Evolutionary conservation across 2,329 filamentous ascomycete genomes (phyloP).

Genomic region (Trichothecium sympodiale): DNA sequence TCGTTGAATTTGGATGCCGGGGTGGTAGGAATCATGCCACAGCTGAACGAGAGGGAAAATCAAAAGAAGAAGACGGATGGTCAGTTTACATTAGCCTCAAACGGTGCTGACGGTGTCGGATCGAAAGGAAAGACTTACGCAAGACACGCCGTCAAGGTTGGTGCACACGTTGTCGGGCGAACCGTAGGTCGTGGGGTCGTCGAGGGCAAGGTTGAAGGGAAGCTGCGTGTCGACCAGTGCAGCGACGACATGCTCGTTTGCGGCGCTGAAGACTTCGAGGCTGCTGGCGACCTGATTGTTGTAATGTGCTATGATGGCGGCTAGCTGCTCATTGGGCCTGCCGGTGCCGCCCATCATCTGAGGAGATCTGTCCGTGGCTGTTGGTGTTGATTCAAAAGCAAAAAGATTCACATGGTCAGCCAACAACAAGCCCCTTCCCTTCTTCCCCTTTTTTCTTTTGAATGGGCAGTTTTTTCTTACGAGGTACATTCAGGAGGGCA

Average conservation of each 20-base stretch:
- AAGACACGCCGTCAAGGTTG: slow-evolving; percentile 28
- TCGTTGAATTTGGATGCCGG: slow-evolving; percentile 26
- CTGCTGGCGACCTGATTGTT: slow-evolving; percentile 20
- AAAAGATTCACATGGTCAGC: background rate
- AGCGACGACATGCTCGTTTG: slow-evolving; percentile 20
- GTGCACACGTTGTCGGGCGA: slow-evolving; percentile 29
- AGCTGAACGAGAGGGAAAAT: slow-evolving; percentile 12
- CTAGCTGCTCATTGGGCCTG: slow-evolving; percentile 17
- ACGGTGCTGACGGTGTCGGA: too few species aligned
- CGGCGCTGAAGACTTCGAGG: slow-evolving; percentile 18
- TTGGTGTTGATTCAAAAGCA: too few species aligned
- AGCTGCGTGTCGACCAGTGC: slow-evolving; percentile 27
- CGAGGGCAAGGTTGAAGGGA: slow-evolving; percentile 29
- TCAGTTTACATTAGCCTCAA: too few species aligned
- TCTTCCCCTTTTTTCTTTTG: too few species aligned
- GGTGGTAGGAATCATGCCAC: slow-evolving; percentile 34
- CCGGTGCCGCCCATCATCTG: slow-evolving; percentile 15
- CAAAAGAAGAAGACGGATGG: too few species aligned
- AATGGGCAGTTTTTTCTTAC: too few species aligned
- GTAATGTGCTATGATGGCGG: slow-evolving; percentile 23
- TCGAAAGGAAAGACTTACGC: too few species aligned
- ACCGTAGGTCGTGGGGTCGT: slow-evolving; percentile 28
- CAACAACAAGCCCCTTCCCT: too few species aligned
- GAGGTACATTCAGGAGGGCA: slow-evolving; percentile 47
- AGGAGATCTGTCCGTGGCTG: slow-evolving; percentile 29